Percentiles rank a stretch among this genome's conserved stretches.
Conservation (phyloP, 2,329 filamentous ascomycete species). For the Colletotrichum orbiculare region DNA sequence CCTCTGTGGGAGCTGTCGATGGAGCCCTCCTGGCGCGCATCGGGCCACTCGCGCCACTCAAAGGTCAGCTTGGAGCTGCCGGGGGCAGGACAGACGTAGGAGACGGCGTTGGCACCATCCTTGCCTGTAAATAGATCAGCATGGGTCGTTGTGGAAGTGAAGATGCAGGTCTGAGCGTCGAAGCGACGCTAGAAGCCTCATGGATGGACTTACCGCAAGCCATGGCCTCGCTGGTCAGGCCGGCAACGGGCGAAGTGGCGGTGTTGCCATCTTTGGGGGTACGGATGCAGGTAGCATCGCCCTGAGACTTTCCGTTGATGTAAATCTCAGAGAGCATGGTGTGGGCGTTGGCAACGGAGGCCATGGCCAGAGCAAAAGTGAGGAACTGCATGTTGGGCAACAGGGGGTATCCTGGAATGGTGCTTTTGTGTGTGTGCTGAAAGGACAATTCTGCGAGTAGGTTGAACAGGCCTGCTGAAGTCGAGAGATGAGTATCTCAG, state of each 20-base stretch:
- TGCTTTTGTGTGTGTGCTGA: conserved; percentile 11
- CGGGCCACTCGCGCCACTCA: conserved; percentile 71
- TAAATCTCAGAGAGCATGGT: conserved; percentile 73
- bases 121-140: conserved; percentile 48
- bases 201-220: conserved; percentile 70
- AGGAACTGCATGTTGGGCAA: conserved; percentile 51
- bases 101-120: conserved; percentile 56
- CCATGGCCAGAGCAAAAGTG: conserved; percentile 48
- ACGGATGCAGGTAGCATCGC: conserved; percentile 77
- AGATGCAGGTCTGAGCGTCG: conserved; percentile 16
- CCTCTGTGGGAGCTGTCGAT: conserved; percentile 74
- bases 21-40: conserved; percentile 62
- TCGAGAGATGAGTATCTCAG: conserved; percentile 10
- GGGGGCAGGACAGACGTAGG: conserved; percentile 59
- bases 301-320: conserved; percentile 71
- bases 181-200: conserved; percentile 30
- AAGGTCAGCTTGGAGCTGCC: conserved; percentile 71
- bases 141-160: conserved; percentile 28
- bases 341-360: conserved; percentile 60
- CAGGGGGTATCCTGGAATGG: conserved; percentile 21
- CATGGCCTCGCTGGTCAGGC: conserved; percentile 71
- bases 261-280: conserved; percentile 66
- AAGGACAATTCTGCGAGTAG: conserved; percentile 2
- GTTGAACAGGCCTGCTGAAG: conserved; percentile 35
- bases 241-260: conserved; percentile 67